Evolutionary conservation across 176 grass and related monocot species (phyloP).

Genomic region (Cenchrus fungigraminus): DNA sequence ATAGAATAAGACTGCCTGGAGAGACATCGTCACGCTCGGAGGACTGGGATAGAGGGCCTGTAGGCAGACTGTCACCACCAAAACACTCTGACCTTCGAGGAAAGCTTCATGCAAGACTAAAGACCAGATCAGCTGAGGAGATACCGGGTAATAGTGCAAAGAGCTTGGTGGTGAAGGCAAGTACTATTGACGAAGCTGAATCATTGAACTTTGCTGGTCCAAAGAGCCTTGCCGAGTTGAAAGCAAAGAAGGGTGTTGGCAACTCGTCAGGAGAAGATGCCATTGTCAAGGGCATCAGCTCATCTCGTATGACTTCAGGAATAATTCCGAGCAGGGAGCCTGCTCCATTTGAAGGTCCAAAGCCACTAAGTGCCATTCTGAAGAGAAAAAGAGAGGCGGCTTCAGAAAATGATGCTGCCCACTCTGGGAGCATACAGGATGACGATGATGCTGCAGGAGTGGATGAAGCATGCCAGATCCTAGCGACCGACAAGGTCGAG

Average conservation of each 20-base stretch:
- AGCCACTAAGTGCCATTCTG: constrained; percentile 57
- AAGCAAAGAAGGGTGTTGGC: constrained; percentile 51
- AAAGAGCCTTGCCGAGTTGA: constrained; percentile 75
- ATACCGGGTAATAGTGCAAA: constrained; percentile 3
- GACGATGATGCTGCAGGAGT: constrained; percentile 3
- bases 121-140: constrained; percentile 45
- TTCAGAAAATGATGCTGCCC: constrained; percentile 17
- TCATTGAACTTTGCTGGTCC: constrained; percentile 58
- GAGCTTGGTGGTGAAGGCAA: constrained; percentile 28
- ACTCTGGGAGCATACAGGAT: constrained; percentile 37
- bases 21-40: constrained; percentile 34
- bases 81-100: constrained; percentile 42
- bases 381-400: constrained; percentile 59
- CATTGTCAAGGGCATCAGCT: not conserved
- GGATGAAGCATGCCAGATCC: constrained; percentile 10
- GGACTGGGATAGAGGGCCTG: constrained; percentile 37
- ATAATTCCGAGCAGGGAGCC: constrained; percentile 31
- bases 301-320: constrained; percentile 39
- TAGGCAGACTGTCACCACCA: constrained; percentile 48
- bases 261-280: constrained; percentile 31
- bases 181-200: constrained; percentile 31
- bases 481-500: not conserved
- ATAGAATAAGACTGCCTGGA: constrained; percentile 59
- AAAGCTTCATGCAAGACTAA: constrained; percentile 62
- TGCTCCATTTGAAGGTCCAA: constrained; percentile 59